Evolutionary conservation across 441 rosid genomes (phyloP), one percentile per base, ranked within the genome.

Genomic region (Croton laevigatus): DNA sequence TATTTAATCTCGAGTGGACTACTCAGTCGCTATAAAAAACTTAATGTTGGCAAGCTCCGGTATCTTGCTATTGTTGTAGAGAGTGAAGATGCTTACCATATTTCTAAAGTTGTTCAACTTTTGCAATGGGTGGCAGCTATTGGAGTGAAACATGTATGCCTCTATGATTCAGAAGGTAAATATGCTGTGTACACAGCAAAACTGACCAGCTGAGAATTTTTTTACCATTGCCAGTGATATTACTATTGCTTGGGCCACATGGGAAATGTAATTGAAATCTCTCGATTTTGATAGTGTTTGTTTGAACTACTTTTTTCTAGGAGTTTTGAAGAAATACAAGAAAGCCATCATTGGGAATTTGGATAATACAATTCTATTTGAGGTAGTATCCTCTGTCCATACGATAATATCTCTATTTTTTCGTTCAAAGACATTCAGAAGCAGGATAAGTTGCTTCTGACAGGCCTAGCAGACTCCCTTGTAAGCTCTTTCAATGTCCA

Each of bases 131-230:
- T 90, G 69, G 64, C 23, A 42, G 80, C 74, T 78, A 73, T 90
- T 70, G 94, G 99, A 7, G 83, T 89, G 61, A 89, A 82, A 75
- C 81, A 74, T 66, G 76, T 88, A 46, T 91, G 94, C 80, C 86
- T 94, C 3, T 94, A 86, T 77, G 98, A 94, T 75, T 36, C 76
- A 0, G 85, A 88, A 92, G 97, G 98, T 92, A 79, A 73, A 38
- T 36, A 60, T 71, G 48, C 44, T 48, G 32, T 27, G 34, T 38
- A 20, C 52, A 14, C 44, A 38, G 6, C 37, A 44, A 37, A 27
- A 23, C 51, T 58, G 16, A 45, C 34, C 20, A 19, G 22, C 20
- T 5, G 49, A 51, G 48, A 8, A 2, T 22, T 44, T 44, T 45
- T 11, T 20, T 3, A 54, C 54, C 54, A n/a, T 55, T 65, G 23